These are phyloP conservation scores for Bryum argenteum DNA, from an alignment of 225 moss, liverwort and hornwort genomes.

Conservation along the genomic window DNA sequence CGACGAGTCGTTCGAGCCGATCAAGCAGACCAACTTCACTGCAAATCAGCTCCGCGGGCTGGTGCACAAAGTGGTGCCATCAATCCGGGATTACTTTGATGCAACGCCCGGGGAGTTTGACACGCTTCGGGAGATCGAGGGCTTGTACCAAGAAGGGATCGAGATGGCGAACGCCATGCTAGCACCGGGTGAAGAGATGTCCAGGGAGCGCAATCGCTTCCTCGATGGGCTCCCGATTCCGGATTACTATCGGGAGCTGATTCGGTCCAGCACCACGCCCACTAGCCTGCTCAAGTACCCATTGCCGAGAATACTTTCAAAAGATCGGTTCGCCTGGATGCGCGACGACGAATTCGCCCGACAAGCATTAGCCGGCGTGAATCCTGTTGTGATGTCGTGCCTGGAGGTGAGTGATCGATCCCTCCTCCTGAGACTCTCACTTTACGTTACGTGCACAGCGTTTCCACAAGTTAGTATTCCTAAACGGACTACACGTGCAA, in stretches of 20 bases:
- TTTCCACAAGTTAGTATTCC: no score
- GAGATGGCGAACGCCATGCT: constrained; percentile 21
- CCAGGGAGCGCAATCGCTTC: constrained; percentile 39
- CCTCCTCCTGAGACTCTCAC: no score
- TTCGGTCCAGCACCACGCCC: constrained; percentile 39
- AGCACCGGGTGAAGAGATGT: constrained; percentile 27
- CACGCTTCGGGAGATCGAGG: constrained; percentile 57
- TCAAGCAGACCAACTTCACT: constrained; percentile 66
- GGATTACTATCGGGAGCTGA: constrained; percentile 40
- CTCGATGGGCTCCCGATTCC: constrained; percentile 47
- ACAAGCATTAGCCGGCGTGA: constrained; percentile 67
- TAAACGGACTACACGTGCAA: no score
- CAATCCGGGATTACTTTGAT: constrained; percentile 50
- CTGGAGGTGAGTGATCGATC: constrained; percentile 36
- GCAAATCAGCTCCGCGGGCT: constrained; percentile 58
- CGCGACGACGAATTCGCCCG: constrained; percentile 77
- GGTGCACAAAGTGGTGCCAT: constrained; percentile 63
- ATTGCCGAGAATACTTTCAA: constrained; percentile 46
- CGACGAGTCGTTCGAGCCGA: constrained; percentile 64
- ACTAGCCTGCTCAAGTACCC: constrained; percentile 53
- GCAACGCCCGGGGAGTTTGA: constrained; percentile 61
- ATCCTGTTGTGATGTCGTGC: constrained; percentile 62
- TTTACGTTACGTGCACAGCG: no score
- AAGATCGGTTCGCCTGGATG: constrained; percentile 72
- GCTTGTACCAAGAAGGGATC: constrained; percentile 53